phyloP scores from a whole-genome alignment of 2,329 filamentous ascomycete genomes.

The Pseudocercospora pini-densiflorae region DNA sequence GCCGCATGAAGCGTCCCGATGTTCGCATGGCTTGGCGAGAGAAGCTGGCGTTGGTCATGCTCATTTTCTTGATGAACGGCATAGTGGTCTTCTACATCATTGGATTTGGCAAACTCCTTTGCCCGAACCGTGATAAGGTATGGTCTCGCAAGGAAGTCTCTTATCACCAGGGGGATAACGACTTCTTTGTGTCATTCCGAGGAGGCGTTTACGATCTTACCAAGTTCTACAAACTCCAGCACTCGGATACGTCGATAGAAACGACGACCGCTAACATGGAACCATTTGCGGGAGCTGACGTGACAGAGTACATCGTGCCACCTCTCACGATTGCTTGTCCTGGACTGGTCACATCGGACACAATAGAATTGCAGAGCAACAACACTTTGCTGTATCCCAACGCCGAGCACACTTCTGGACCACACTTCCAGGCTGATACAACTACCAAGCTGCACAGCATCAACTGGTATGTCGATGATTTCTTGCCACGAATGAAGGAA shows the following conservation, averaged over 20 bases:
- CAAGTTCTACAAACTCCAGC: constrained; percentile 83
- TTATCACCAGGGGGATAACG: constrained; percentile 70
- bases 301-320: constrained; percentile 85
- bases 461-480: constrained; percentile 77
- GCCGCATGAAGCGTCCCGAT: constrained; percentile 96
- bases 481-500: constrained; percentile 78
- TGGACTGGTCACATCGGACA: constrained; percentile 63
- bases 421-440: constrained; percentile 57
- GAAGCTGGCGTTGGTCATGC: constrained; percentile 79
- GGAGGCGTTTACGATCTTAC: constrained; percentile 91
- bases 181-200: constrained; percentile 86
- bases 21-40: constrained; percentile 98
- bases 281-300: constrained; percentile 74
- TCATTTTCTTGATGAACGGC: constrained; percentile 83
- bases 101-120: constrained; percentile 80
- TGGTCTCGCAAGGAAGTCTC: constrained; percentile 75
- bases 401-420: constrained; percentile 71
- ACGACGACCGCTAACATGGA: constrained; percentile 71
- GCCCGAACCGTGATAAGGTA: constrained; percentile 88
- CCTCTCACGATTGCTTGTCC: constrained; percentile 77
- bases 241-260: constrained; percentile 71
- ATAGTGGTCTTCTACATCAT: constrained; percentile 91
- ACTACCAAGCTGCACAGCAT: constrained; percentile 62
- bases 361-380: constrained; percentile 69
- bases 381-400: constrained; percentile 58